phyloP scores from a whole-genome alignment of 805 yeast genomes.

The Zygosaccharomyces siamensis region DNA sequence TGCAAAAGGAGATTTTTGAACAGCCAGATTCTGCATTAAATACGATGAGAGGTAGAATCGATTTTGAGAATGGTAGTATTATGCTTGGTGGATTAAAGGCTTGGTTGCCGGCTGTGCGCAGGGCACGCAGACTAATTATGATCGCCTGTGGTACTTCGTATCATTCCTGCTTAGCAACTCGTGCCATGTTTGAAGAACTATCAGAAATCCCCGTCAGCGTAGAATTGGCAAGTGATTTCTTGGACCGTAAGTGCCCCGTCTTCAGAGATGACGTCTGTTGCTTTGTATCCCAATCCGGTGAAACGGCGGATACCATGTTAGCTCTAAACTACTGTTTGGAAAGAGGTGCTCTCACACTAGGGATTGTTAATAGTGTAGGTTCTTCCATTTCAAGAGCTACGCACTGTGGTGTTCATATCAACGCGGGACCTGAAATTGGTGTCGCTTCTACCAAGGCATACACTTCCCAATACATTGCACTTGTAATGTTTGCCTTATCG shows the following conservation, averaged over 20 bases:
- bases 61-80: constrained; percentile 72
- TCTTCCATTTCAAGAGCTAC: constrained; percentile 95
- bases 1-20: constrained; percentile 98
- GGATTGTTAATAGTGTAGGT: constrained; percentile 96
- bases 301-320: constrained; percentile 94
- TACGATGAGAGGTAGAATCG: constrained; percentile 99
- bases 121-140: constrained; percentile 94
- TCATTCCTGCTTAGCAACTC: constrained; percentile 95
- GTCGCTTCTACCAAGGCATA: constrained; percentile 99
- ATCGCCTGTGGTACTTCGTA: constrained; percentile 99
- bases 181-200: constrained; percentile 93
- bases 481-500: constrained; percentile 95
- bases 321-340: constrained; percentile 94
- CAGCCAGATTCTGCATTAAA: constrained; percentile 98
- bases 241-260: constrained; percentile 94
- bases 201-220: constrained; percentile 92
- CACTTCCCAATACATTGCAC: constrained; percentile 95
- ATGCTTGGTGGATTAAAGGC: constrained; percentile 86
- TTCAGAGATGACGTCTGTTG: constrained; percentile 97
- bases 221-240: constrained; percentile 89
- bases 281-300: constrained; percentile 98
- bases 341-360: constrained; percentile 95
- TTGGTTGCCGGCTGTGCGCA: constrained; percentile 80
- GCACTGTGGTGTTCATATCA: constrained; percentile 98
- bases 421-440: constrained; percentile 99